Base-by-base conservation (phyloP, 2,329 filamentous ascomycete genomes). In the Ceratocystis diversiconidia region DNA sequence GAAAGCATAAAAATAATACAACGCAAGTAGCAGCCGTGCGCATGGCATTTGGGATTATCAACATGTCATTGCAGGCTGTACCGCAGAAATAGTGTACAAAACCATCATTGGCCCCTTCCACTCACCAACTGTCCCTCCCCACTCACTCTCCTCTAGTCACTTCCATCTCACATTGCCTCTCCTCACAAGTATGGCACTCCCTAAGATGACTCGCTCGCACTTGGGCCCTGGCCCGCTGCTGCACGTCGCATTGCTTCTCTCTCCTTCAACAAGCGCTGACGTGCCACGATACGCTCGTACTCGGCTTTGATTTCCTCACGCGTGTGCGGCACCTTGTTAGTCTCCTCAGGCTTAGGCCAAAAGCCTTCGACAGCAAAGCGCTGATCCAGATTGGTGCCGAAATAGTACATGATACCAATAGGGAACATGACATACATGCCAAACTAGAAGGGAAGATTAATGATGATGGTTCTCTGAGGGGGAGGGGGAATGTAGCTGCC, bases 341-440 rank as follows among this genome's bases (percentile, higher is more conserved):
- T 87, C 73, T 92, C 81, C 69, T 88, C 86, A 3, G 85, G 80
- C 72, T 86, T 90, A 32, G 94, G 94, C 94, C 94, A 99, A 80
- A 99, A 99, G 66, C 88, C 89, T 25, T 88, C 86, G 1, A 97
- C 90, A 61, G 83, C 79, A 80, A 99, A 99, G 69, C 90, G 87
- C 70, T 87, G 83, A 77, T 99, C 94, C 73, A 99, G 89, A 76
- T 99, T 99, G 66, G 92, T 96, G 74, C 94, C 94, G 76, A 97
- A 99, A 80, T 99, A 99, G 82, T 95, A 97, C 94, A 99, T 99
- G 80, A 94, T 92, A 71, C 90, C 91, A 72, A 99, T 97, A 19
- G 94, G 94, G 78, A 99, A 99, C 82, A 96, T 87, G 79, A 99
- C 87, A 79, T 99, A 99, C 83, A 95, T 89, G 79, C 92, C 92